phyloP scores from a whole-genome alignment of 495 filamentous ascomycete genomes.

The Aspergillus incahuasiensis region DNA sequence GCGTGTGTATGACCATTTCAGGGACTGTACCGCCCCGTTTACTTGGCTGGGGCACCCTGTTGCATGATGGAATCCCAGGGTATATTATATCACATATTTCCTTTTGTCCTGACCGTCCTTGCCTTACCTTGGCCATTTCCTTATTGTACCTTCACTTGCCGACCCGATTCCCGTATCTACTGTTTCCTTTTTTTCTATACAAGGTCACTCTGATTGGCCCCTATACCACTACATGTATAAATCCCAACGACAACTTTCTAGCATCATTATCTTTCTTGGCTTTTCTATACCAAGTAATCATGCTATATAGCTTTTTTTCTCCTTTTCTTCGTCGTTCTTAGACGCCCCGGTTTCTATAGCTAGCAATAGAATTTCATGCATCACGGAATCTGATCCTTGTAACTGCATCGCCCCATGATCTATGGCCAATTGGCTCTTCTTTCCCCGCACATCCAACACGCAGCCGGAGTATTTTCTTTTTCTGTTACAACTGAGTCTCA shows the following conservation, averaged over 20 bases:
- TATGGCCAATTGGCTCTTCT: not conserved
- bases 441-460: not conserved
- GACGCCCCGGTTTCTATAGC: not conserved
- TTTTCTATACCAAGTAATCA: not conserved
- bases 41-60: conserved; percentile 9
- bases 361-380: not conserved
- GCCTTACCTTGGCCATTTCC: conserved; percentile 3
- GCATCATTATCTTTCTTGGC: not conserved
- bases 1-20: conserved; percentile 26
- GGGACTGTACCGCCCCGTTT: conserved; percentile 17
- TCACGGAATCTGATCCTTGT: not conserved
- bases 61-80: conserved; percentile 18
- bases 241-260: not conserved
- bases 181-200: not conserved
- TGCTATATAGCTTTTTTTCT: not conserved
- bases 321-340: no score
- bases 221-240: conserved; percentile 3
- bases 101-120: conserved; percentile 5
- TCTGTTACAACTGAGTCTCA: no score
- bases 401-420: not conserved
- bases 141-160: conserved; percentile 3
- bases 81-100: conserved; percentile 12
- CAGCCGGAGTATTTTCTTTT: no score
- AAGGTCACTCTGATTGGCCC: not conserved
- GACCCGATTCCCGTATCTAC: not conserved